Conservation (phyloP, 2,329 filamentous ascomycete genomes). For the Fusarium floridanum region DNA sequence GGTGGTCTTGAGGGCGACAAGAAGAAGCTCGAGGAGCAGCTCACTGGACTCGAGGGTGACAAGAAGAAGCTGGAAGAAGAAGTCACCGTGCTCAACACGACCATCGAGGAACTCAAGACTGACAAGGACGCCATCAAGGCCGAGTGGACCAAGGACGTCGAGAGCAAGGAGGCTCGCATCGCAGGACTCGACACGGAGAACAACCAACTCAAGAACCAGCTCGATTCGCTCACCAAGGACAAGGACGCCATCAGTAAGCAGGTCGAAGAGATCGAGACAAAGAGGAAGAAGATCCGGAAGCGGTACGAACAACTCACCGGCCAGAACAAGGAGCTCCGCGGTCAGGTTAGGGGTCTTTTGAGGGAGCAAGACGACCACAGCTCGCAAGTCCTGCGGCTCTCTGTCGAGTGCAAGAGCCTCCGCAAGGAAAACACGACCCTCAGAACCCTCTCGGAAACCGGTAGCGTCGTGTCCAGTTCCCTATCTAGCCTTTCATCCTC, state of each 20-base stretch:
- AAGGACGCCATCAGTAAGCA: constrained; percentile 40
- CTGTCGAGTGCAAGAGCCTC: constrained; percentile 39
- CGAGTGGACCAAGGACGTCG: constrained; percentile 37
- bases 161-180: constrained; percentile 42
- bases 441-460: constrained; percentile 33
- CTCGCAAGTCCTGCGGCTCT: constrained; percentile 40
- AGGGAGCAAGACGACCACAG: constrained; percentile 42
- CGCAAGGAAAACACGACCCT: constrained; percentile 43
- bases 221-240: constrained; percentile 42
- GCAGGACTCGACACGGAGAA: constrained; percentile 40
- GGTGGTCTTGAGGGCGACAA: constrained; percentile 40
- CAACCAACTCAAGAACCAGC: constrained; percentile 39
- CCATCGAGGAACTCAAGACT: constrained; percentile 40
- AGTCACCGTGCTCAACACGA: constrained; percentile 34
- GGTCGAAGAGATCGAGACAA: constrained; percentile 39
- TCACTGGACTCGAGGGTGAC: constrained; percentile 14
- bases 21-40: constrained; percentile 22
- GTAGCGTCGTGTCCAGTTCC: constrained; percentile 38
- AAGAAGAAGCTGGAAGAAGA: constrained; percentile 39
- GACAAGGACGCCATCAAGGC: constrained; percentile 41
- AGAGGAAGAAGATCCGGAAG: constrained; percentile 45
- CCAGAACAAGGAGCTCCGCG: constrained; percentile 34
- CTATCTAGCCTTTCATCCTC: constrained; percentile 37
- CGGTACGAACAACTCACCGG: constrained; percentile 35
- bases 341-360: constrained; percentile 37